phyloP scores from a whole-genome alignment of 257 asterid genomes.

The Solanum pimpinellifolium region DNA sequence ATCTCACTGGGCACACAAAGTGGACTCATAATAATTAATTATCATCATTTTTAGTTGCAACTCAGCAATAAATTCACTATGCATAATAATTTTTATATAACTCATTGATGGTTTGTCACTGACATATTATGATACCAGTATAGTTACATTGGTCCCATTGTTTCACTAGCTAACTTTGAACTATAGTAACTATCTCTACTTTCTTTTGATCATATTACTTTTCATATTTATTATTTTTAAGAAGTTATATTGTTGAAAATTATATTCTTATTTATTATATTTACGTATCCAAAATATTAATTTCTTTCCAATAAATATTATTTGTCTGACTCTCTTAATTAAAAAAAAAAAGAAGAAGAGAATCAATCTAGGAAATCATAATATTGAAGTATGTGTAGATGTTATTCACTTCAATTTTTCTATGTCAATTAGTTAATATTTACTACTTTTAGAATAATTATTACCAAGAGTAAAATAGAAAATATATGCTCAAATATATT shows the following conservation, averaged over 20 bases:
- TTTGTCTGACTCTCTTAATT: neutral
- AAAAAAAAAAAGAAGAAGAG: too few relatives aligned
- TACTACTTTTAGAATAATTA: neutral
- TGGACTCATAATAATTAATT: neutral
- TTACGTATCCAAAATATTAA: too few relatives aligned
- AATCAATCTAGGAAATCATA: too few relatives aligned
- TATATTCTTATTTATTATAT: too few relatives aligned
- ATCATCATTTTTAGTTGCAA: neutral
- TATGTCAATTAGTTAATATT: neutral
- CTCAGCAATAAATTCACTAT: neutral
- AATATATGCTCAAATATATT: neutral
- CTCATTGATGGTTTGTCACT: neutral
- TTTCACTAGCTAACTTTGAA: neutral
- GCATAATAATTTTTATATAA: neutral
- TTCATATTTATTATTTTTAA: too few relatives aligned
- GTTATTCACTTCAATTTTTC: neutral
- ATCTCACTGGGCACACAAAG: neutral
- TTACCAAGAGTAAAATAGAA: neutral
- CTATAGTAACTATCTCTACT: neutral
- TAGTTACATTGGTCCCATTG: neutral
- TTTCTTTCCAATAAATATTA: too few relatives aligned
- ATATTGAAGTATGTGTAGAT: too few relatives aligned
- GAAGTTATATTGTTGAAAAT: neutral
- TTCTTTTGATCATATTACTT: neutral
- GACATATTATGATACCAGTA: neutral